Conservation (phyloP, 2,329 filamentous ascomycete species). For the Fusarium tjaetaba region DNA sequence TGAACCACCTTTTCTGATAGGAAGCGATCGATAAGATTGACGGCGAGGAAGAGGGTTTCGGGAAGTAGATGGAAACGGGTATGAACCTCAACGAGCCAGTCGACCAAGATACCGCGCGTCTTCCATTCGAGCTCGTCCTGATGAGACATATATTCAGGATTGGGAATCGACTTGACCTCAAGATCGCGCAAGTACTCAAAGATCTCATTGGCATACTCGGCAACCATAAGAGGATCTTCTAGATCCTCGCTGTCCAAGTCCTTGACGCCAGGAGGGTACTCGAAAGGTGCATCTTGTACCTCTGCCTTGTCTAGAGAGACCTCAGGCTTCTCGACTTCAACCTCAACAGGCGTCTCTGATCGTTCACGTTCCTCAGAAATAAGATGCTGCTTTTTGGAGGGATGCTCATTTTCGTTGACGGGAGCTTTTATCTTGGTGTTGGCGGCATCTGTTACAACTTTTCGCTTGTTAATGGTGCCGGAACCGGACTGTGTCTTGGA, state of each 20-base stretch:
- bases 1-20: conserved; percentile 95
- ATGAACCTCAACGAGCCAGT: conserved; percentile 99
- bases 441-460: conserved; percentile 60
- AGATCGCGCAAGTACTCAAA: conserved; percentile 94
- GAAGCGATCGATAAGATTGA: conserved; percentile 99
- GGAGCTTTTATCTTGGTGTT: conserved; percentile 66
- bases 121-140: conserved; percentile 98
- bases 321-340: conserved; percentile 15
- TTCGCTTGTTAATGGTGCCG: conserved; percentile 78
- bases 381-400: conserved; percentile 70
- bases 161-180: conserved; percentile 81
- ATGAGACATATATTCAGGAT: conserved; percentile 93
- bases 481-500: conserved; percentile 78
- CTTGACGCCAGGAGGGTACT: conserved; percentile 52
- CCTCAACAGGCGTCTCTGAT: conserved; percentile 53
- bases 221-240: conserved; percentile 96
- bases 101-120: conserved; percentile 95
- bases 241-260: conserved; percentile 87
- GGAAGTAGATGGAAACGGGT: conserved; percentile 95
- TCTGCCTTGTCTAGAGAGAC: conserved; percentile 24
- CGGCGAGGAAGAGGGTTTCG: conserved; percentile 94
- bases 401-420: conserved; percentile 73
- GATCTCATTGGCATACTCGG: conserved; percentile 96
- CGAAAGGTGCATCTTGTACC: conserved; percentile 11
- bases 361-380: conserved; percentile 22